Conservation (phyloP, 139 green algal genomes). For the Asterochloris sp. region DNA sequence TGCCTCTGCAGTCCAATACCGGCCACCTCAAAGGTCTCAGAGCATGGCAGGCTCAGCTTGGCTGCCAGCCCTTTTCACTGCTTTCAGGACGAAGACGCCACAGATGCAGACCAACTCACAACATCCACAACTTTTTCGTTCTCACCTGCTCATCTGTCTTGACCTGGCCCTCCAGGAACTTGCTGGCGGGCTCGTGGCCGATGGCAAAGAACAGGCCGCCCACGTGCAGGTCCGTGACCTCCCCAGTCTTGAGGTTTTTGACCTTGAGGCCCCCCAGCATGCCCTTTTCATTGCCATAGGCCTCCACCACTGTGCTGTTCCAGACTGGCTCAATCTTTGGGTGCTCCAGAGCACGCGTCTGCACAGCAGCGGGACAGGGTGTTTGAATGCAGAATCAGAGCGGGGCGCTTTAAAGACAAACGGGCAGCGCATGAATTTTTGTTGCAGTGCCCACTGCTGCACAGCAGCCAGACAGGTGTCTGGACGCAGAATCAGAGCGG, state of each 20-base stretch:
- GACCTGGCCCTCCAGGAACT: slow-evolving; percentile 74
- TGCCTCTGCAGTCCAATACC: no score
- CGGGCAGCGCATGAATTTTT: no score
- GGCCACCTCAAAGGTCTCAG: no score
- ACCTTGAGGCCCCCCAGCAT: slow-evolving; percentile 60
- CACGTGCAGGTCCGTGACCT: slow-evolving; percentile 44
- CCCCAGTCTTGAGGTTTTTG: slow-evolving; percentile 55
- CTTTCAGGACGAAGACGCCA: no score
- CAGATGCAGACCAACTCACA: no score
- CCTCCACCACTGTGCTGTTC: slow-evolving; percentile 63
- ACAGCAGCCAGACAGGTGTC: no score
- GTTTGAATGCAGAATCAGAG: slow-evolving; percentile 7
- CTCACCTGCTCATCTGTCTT: slow-evolving; percentile 29
- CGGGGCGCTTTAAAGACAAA: no score
- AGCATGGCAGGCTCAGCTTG: no score
- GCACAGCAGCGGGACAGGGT: slow-evolving; percentile 15
- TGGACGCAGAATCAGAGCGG: no score
- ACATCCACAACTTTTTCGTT: no score
- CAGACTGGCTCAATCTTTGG: slow-evolving; percentile 78
- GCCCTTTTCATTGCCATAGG: slow-evolving; percentile 62
- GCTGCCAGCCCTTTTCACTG: no score
- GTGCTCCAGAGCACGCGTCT: slow-evolving; percentile 60
- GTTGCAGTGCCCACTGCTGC: no score
- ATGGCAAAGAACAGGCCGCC: slow-evolving; percentile 90
- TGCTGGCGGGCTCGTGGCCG: slow-evolving; percentile 80